These are phyloP conservation scores for Onygena corvina DNA, from an alignment of 2,329 filamentous ascomycete species.

Conservation along the genomic window DNA sequence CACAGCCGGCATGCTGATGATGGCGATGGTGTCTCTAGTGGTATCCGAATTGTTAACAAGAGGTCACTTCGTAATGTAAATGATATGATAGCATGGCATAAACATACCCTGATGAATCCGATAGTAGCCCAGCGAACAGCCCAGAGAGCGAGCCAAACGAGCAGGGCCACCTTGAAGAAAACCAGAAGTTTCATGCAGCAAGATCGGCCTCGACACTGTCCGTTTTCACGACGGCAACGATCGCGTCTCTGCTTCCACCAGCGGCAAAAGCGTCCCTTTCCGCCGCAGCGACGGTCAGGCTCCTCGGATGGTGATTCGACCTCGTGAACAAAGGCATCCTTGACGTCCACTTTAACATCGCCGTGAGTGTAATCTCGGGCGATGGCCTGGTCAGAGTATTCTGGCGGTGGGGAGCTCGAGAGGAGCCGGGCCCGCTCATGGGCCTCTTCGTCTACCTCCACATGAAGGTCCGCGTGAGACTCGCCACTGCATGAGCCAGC, in stretches of 20 bases:
- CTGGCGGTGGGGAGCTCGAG: not conserved
- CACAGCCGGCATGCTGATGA: conserved; percentile 1
- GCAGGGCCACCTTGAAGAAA: not conserved
- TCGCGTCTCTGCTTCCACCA: not conserved
- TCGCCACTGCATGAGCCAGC: not conserved
- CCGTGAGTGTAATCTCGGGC: not conserved
- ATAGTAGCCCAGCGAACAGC: not conserved
- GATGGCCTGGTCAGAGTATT: not conserved
- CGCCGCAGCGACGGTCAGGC: not conserved
- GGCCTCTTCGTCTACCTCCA: not conserved
- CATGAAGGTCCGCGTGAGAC: not conserved
- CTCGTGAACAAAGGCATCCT: not conserved
- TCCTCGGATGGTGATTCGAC: not conserved
- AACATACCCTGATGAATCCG: not conserved
- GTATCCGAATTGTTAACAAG: not conserved
- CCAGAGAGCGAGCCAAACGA: conserved; percentile 3
- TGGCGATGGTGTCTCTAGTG: conserved; percentile 5
- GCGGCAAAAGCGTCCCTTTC: not conserved
- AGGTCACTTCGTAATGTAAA: not conserved
- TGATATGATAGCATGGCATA: not conserved
- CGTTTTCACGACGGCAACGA: not conserved
- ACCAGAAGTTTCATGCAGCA: conserved; percentile 1
- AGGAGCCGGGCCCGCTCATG: conserved; percentile 1
- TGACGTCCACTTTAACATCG: conserved; percentile 6
- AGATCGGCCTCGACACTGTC: not conserved